Base-by-base conservation (phyloP, 192 early-diverging fungal genomes). In the Mycoemilia scoparia region DNA sequence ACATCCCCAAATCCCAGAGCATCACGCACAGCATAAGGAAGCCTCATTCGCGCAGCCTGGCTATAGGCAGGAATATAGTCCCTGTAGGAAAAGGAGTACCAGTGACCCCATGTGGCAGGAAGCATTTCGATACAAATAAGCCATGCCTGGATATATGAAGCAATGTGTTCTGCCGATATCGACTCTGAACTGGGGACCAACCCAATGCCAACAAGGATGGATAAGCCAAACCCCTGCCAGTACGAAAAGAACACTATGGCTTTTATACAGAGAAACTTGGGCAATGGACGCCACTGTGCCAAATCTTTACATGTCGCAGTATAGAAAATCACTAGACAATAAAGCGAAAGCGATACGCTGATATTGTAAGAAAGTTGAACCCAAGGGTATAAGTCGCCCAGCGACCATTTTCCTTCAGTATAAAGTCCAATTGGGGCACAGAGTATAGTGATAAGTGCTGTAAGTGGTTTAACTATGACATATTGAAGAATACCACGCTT, bases 211-310 rank as follows among this genome's bases (percentile, higher is more conserved):
- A 84, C 78, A 24, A 96, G 40, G 12, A 96, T 64, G 11, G 90
- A 74, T 25, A 96, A 69, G 5, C 71, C 63, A 24, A 96, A 43
- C 22, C 84, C 71, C 57, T 91, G 87, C 84, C 87, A 96, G 52
- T 83, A 96, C 1, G 86, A 84, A 45, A 96, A 81, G 47, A 92
- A 92, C 30, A 96, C 76, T 14, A 90, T 77, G 3, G 80, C 77
- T 57, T 96, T 96, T 44, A 96, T 72, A 42, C 80, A 85, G 21
- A 93, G 57, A 32, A 96, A 96, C 55, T 96, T 96, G 21, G 90
- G 86, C 31, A 96, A 43, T 10, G 90, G 90, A 28, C 82, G 60
- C 57, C 77, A 84, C 28, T 61, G 71, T 26, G 60, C 66, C 32
- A 87, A 54, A 49, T 79, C 78, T 9, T 70, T 57, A 31, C 73